Evolutionary conservation across 179 eudicot genomes (phyloP).

Genomic region (Carnegiea gigantea): DNA sequence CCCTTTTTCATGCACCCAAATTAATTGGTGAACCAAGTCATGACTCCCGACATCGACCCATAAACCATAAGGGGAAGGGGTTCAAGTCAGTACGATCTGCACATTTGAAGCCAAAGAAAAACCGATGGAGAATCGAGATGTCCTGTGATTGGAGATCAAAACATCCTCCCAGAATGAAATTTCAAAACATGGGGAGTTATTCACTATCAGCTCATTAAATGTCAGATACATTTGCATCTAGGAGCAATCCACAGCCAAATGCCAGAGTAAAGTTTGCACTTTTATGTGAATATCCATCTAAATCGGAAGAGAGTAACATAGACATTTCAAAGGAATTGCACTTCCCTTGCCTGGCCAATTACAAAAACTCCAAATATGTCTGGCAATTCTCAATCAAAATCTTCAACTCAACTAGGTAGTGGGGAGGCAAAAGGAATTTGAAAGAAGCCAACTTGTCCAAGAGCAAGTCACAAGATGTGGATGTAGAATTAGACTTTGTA

Average conservation of each 20-base stretch:
- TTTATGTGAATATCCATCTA: conserved; percentile 24
- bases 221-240: conserved; percentile 32
- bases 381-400: conserved; percentile 25
- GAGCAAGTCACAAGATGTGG: conserved; percentile 17
- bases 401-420: conserved; percentile 25
- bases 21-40: too few species aligned
- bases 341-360: conserved; percentile 26
- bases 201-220: conserved; percentile 27
- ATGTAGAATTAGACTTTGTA: conserved; percentile 20
- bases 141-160: neutral
- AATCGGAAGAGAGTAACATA: conserved; percentile 18
- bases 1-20: too few species aligned
- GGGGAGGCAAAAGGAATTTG: conserved; percentile 19
- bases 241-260: conserved; percentile 24
- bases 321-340: conserved; percentile 27
- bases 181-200: conserved; percentile 18
- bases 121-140: neutral
- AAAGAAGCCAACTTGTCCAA: conserved; percentile 20
- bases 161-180: conserved; percentile 6
- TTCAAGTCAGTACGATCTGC: neutral
- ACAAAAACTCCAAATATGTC: conserved; percentile 33
- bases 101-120: neutral
- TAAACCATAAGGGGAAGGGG: neutral
- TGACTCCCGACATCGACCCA: neutral
- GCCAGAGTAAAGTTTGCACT: conserved; percentile 21